Evolutionary conservation across 148 eudicot genomes (phyloP), one percentile per base, ranked within the genome.

Genomic region (Suaeda aralocaspica): DNA sequence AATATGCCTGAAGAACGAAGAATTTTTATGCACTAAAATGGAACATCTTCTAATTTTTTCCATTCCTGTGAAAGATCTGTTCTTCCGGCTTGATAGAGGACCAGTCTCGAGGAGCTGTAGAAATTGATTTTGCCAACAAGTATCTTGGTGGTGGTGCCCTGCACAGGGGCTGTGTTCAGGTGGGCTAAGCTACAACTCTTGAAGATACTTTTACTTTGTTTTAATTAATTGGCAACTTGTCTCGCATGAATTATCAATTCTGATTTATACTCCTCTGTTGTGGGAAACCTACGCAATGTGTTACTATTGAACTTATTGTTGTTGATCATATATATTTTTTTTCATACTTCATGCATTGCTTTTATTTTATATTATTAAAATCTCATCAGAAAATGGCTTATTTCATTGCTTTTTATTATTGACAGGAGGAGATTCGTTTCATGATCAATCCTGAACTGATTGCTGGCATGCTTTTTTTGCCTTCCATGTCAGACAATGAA

Each of bases 391-490:
- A 21, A 49, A 44, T 50, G 16, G 21, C 34, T n/a, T 61, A 45
- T 45, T 66, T 68, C 59, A 72, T 72, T 45, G 21, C 51, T 61
- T 26, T 46, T 55, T n/a, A 49, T 18, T 64, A 26, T 70, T 49
- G 78, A 76, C 72, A 91, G 95, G 99, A 94, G 80, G 99, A 94
- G 75, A 94, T 94, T 24, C 92, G 99, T 75, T 94, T 94, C 82
- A 85, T 94, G 99, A 87, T 91, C 83, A 94, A 88, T 78, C 97
- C 99, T 42, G 99, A 94, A 78, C 68, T 94, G 78, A 94, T 94
- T 74, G 82, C 81, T 60, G 92, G 97, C 77, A 94, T 89, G 91
- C 96, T 94, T 79, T 94, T 94, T 80, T 77, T 91, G 86, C 86
- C 99, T 71, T 76, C 85, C 82, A 91, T 94, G 99, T 87, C 91